A percentile compares a stretch with the other conserved stretches of the same genome.
These are phyloP conservation scores for Davidsoniella virescens DNA, from an alignment of 2,329 filamentous ascomycete genomes.

Conservation along the genomic window DNA sequence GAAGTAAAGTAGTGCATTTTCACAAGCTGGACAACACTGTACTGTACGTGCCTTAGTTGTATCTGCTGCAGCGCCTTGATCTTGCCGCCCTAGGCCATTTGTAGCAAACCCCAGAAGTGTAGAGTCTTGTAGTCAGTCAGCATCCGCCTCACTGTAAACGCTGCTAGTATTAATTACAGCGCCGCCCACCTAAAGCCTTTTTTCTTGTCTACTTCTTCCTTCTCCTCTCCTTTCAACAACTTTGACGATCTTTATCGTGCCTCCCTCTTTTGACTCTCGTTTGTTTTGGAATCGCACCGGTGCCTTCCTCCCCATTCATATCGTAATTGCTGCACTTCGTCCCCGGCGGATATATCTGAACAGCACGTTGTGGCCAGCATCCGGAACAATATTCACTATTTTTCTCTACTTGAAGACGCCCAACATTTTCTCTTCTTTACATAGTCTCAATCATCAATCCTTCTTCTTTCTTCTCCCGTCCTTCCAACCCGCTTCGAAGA, in stretches of 20 bases:
- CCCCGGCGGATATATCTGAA: slow-evolving; percentile 11
- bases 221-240: neutral
- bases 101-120: too few relatives aligned
- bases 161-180: too few relatives aligned
- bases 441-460: slow-evolving; percentile 3
- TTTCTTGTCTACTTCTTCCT: neutral
- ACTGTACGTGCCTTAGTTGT: too few relatives aligned
- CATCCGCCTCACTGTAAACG: too few relatives aligned
- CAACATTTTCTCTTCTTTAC: neutral
- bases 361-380: slow-evolving; percentile 9
- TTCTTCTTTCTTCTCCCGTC: neutral
- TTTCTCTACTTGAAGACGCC: too few relatives aligned
- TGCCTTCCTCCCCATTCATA: slow-evolving; percentile 10
- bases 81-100: too few relatives aligned
- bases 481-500: slow-evolving; percentile 7
- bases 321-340: slow-evolving; percentile 10
- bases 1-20: too few relatives aligned
- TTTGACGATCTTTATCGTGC: neutral
- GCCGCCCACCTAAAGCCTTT: neutral
- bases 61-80: too few relatives aligned
- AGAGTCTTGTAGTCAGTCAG: too few relatives aligned
- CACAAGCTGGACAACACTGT: too few relatives aligned
- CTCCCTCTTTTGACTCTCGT: slow-evolving; percentile 9
- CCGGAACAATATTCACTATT: slow-evolving; percentile 8
- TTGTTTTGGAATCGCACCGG: slow-evolving; percentile 14